Conservation (phyloP, 2,329 filamentous ascomycete species). For the Trichoderma sp. region DNA sequence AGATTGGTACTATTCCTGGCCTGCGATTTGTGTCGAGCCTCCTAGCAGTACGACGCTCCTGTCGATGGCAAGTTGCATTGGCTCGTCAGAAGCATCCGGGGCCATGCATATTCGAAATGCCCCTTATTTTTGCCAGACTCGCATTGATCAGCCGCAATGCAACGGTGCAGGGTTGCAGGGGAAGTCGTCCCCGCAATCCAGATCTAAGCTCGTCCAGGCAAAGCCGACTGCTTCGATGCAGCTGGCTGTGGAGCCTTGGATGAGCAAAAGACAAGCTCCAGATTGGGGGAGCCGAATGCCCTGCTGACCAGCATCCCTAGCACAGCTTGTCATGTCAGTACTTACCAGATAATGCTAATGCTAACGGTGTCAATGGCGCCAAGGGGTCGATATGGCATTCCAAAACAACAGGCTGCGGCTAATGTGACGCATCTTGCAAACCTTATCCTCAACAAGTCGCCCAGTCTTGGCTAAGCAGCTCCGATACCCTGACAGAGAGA, state of each 20-base stretch:
- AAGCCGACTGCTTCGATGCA: neutral
- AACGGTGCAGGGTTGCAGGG: neutral
- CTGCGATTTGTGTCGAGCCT: neutral
- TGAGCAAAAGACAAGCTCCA: neutral
- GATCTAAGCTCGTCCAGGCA: slow-evolving; percentile 11
- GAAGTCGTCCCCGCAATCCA: slow-evolving; percentile 4
- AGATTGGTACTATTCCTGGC: neutral
- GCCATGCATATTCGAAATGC: neutral
- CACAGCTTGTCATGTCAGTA: neutral
- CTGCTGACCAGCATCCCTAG: neutral
- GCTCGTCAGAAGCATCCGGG: neutral
- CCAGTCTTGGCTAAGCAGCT: neutral
- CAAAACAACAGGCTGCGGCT: neutral
- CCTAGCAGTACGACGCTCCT: neutral
- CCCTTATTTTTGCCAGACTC: slow-evolving; percentile 3
- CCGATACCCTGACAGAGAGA: neutral
- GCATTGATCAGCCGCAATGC: slow-evolving; percentile 11
- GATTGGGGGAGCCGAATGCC: neutral
- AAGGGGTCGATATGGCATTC: neutral
- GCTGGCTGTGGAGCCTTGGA: slow-evolving; percentile 1
- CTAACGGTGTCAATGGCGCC: neutral
- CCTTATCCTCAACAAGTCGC: neutral
- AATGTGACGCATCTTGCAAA: neutral
- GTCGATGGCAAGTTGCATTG: neutral
- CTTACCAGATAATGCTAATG: neutral